Percentiles rank a stretch among this genome's conserved stretches.
phyloP scores from a whole-genome alignment of 768 basidiomycete species.

The Trametes gibbosa region DNA sequence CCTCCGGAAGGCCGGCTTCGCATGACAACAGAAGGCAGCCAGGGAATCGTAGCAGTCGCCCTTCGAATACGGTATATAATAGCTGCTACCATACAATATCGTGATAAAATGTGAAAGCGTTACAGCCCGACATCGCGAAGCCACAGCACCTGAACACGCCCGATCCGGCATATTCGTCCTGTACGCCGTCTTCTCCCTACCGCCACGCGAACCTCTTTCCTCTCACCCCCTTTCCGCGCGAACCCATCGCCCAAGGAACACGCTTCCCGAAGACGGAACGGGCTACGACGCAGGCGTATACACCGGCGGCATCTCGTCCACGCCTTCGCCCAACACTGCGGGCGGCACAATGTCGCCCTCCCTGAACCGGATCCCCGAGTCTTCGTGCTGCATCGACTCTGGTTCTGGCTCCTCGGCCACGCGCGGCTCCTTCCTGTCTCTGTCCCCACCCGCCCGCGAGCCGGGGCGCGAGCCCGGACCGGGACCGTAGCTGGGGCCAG shows the following conservation, averaged over 20 bases:
- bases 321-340: neutral
- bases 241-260: neutral
- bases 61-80: neutral
- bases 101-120: neutral
- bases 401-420: conserved; percentile 1
- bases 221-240: neutral
- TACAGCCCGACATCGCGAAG: neutral
- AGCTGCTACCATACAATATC: neutral
- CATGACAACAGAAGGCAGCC: neutral
- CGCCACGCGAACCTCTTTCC: neutral
- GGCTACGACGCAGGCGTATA: neutral
- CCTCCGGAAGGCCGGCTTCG: neutral
- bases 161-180: neutral
- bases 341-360: neutral
- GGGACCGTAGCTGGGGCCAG: neutral
- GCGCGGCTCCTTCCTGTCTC: conserved; percentile 7
- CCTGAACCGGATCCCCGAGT: conserved; percentile 16
- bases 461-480: neutral
- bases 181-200: neutral
- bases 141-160: neutral
- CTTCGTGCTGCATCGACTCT: conserved; percentile 13
- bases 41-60: neutral
- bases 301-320: conserved; percentile 4
- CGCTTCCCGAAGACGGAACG: neutral
- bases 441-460: neutral